These are phyloP conservation scores for Saururus chinensis DNA, from an alignment of 164 flowering plant genomes.

Conservation along the genomic window DNA sequence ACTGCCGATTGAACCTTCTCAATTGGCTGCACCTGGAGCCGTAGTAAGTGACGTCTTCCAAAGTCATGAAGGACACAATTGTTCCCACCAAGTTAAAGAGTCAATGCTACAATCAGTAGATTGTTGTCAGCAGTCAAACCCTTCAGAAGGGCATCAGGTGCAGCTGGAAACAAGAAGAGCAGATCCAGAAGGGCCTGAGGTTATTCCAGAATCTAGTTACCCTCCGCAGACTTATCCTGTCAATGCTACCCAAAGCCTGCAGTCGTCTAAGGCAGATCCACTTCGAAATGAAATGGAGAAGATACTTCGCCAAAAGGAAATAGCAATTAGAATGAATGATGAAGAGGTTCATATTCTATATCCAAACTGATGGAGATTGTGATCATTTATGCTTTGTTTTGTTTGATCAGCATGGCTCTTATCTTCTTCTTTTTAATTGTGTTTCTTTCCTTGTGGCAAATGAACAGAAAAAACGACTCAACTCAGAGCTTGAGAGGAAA, in stretches of 20 bases:
- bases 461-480: conserved; percentile 47
- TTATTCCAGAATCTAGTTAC: conserved; percentile 12
- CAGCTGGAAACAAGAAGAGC: conserved; percentile 7
- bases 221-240: conserved; percentile 9
- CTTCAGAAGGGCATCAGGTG: background rate
- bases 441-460: background rate
- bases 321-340: conserved; percentile 24
- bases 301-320: conserved; percentile 33
- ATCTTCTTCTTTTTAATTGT: background rate
- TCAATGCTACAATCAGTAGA: background rate
- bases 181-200: conserved; percentile 1
- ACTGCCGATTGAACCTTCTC: background rate
- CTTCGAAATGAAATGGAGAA: conserved; percentile 56
- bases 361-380: conserved; percentile 16
- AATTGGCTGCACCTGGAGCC: background rate
- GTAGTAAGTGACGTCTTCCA: background rate
- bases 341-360: conserved; percentile 34
- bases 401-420: background rate
- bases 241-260: conserved; percentile 10
- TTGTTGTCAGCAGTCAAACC: background rate
- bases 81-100: conserved; percentile 4
- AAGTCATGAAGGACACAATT: background rate
- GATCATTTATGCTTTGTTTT: background rate
- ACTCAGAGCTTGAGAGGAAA: conserved; percentile 58
- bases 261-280: conserved; percentile 30